These are phyloP conservation scores for Kwoniella bestiolae DNA, from an alignment of 768 basidiomycete genomes.

Conservation along the genomic window DNA sequence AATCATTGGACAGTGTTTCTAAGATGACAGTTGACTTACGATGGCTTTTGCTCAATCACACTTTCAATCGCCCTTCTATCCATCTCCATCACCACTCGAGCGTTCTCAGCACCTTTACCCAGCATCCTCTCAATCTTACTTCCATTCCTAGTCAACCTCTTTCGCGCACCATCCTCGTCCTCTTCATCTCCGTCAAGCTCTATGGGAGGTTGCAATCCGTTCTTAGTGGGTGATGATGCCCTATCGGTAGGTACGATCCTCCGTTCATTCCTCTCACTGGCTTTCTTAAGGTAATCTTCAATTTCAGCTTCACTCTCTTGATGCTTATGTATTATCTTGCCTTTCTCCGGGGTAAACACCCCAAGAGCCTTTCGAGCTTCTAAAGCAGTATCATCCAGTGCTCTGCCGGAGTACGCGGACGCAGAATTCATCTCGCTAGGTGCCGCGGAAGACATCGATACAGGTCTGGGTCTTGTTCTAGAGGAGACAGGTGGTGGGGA, in stretches of 20 bases:
- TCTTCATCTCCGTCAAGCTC: constrained; percentile 4
- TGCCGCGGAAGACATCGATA: constrained; percentile 34
- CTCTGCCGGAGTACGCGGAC: constrained; percentile 23
- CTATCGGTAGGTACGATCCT: constrained; percentile 36
- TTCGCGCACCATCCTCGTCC: background rate
- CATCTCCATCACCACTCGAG: constrained; percentile 33
- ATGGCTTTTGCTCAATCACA: background rate
- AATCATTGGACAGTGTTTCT: background rate
- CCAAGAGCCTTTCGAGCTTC: constrained; percentile 21
- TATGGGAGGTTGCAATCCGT: background rate
- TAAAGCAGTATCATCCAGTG: constrained; percentile 20
- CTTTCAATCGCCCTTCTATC: constrained; percentile 21
- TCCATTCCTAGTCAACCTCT: background rate
- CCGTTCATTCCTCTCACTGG: constrained; percentile 28
- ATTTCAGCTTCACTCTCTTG: constrained; percentile 36
- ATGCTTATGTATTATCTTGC: constrained; percentile 21
- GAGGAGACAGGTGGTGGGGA: background rate
- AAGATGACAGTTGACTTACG: background rate
- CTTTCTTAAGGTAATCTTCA: constrained; percentile 33
- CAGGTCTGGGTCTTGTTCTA: constrained; percentile 13
- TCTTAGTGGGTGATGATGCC: background rate
- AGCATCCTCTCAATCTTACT: constrained; percentile 42
- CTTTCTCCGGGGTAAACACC: constrained; percentile 25
- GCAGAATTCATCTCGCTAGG: constrained; percentile 9
- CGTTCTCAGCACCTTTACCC: constrained; percentile 42